Conservation (phyloP, 2,329 filamentous ascomycete species). For the Ophiostoma perfectum region DNA sequence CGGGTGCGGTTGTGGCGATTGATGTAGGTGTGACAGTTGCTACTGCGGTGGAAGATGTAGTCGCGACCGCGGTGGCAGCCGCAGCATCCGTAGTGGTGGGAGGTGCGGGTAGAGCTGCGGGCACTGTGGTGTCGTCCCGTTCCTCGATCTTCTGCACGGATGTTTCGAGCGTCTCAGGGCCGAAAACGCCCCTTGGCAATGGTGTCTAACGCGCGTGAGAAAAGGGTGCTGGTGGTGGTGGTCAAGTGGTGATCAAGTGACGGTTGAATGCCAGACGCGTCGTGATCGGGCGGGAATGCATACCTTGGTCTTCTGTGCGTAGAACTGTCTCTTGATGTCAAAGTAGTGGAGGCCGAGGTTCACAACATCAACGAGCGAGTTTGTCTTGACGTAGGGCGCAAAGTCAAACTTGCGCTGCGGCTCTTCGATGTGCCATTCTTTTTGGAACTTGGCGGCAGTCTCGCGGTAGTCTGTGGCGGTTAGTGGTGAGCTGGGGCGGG, state of each 20-base stretch:
- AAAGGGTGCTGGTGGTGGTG: too few relatives aligned
- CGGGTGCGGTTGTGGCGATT: not conserved
- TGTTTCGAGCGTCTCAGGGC: constrained; percentile 38
- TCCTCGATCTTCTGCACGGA: not conserved
- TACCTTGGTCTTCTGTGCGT: constrained; percentile 46
- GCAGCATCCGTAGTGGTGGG: not conserved
- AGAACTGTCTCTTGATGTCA: constrained; percentile 51
- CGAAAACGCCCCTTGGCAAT: constrained; percentile 52
- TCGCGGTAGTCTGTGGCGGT: constrained; percentile 56
- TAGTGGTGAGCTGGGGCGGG: constrained; percentile 16
- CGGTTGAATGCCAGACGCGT: not conserved
- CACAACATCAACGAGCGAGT: constrained; percentile 57
- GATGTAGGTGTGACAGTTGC: not conserved
- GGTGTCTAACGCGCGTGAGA: constrained; percentile 42
- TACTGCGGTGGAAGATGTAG: constrained; percentile 6
- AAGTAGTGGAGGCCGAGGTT: constrained; percentile 60
- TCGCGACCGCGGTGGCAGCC: constrained; percentile 4
- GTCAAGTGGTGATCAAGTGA: too few relatives aligned
- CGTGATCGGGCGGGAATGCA: constrained; percentile 19
- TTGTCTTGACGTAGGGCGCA: constrained; percentile 59
- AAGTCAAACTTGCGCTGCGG: constrained; percentile 60
- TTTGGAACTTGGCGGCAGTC: constrained; percentile 61
- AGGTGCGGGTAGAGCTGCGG: not conserved
- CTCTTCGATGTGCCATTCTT: constrained; percentile 60
- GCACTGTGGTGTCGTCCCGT: not conserved